Evolutionary conservation across 306 rosid species (phyloP), one percentile per base, ranked within the genome.

Genomic region (Vicia sativa): DNA sequence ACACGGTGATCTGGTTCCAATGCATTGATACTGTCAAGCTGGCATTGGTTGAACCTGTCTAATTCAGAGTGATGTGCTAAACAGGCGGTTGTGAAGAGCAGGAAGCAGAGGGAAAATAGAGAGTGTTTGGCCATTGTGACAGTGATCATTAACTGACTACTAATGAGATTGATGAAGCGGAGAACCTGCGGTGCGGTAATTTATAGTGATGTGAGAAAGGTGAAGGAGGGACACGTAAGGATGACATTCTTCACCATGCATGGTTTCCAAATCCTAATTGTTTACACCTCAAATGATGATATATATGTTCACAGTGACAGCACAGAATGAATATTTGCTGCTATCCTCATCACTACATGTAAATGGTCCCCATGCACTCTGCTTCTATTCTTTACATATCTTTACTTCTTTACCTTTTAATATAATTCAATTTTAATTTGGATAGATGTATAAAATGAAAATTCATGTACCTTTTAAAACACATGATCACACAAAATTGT

Each of bases 191-290:
- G 7, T 0, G 23, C 66, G 10, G 7, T 3, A 0, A 70, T 80
- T 75, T 80, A 75, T 75, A 75, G 75, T 6, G 19, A 6, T 1
- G 52, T 14, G 23, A 8, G 28, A 3, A 61, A 16, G 1, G 11
- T 0, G 23, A 5, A 9, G 66, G 13, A 28, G 11, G 37, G 86
- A 82, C 87, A 82, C 83, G 74, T 74, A 37, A 38, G 63, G 2
- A 28, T 25, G 85, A 78, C 91, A 84, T 23, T 77, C 77, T 79
- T 81, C 87, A 56, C 13, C 65, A 34, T 81, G 87, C 85, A 87
- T 84, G 87, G 6, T 16, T 55, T 25, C 26, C 26, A 6, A 1
- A 14, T 15, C 66, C 15, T 61, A 10, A 7, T 11, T 35, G 41
- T 23, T 6, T 72, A 87, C 89, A 82, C 87, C 70, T 87, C 80